Conservation (phyloP, 306 rosid species). For the Biancaea sappan region DNA sequence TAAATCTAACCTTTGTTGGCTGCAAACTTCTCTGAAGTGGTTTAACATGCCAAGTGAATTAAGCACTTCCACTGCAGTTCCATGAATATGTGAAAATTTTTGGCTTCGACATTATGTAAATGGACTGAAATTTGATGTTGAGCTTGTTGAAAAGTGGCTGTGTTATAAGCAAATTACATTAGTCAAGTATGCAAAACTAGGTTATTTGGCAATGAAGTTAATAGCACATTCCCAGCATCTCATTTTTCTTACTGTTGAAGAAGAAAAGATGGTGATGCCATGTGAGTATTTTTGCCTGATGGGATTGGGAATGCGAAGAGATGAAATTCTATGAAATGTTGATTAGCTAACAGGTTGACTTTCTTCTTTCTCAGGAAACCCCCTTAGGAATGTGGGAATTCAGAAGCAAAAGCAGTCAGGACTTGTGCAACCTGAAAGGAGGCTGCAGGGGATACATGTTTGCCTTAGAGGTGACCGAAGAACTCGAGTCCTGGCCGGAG, state of each 20-base stretch:
- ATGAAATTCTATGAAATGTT: conserved; percentile 4
- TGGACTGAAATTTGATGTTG: conserved; percentile 27
- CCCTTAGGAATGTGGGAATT: conserved; percentile 87
- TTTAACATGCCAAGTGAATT: conserved; percentile 23
- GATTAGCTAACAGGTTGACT: conserved; percentile 17
- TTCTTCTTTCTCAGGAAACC: conserved; percentile 54
- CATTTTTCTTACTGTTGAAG: conserved; percentile 3
- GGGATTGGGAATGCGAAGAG: conserved; percentile 8
- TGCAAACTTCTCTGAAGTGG: conserved; percentile 11
- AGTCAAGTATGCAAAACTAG: conserved; percentile 7
- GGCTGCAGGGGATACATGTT: conserved; percentile 91
- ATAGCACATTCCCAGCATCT: neutral
- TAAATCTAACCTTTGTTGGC: neutral
- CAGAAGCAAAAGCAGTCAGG: conserved; percentile 81
- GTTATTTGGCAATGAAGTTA: neutral
- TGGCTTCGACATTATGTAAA: neutral
- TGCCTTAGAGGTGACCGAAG: conserved; percentile 82
- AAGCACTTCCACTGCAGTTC: conserved; percentile 4
- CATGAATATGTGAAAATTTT: neutral
- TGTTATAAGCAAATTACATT: conserved; percentile 1
- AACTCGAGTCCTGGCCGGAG: conserved; percentile 83
- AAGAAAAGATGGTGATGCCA: conserved; percentile 1
- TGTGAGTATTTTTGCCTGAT: neutral
- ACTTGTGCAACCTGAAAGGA: conserved; percentile 60
- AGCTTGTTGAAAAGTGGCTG: conserved; percentile 6